These are phyloP conservation scores for Fusarium sp. DNA, from an alignment of 2,329 filamentous ascomycete genomes.

Conservation along the genomic window DNA sequence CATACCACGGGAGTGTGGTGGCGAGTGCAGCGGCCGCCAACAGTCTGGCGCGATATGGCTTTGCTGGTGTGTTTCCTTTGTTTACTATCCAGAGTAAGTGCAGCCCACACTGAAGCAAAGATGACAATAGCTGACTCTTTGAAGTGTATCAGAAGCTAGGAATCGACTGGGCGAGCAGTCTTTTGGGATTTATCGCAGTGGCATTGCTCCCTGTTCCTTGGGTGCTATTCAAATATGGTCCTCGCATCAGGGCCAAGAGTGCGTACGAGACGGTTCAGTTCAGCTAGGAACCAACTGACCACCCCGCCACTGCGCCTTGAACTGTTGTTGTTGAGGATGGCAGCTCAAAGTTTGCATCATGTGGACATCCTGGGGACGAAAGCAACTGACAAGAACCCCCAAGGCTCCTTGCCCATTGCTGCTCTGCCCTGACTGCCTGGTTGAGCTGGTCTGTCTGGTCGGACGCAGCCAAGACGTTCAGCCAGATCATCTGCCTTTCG, in stretches of 20 bases:
- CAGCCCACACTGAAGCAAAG: background rate
- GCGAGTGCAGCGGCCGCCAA: conserved; percentile 71
- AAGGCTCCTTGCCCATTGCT: background rate
- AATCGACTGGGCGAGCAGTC: conserved; percentile 58
- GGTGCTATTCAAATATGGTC: conserved; percentile 62
- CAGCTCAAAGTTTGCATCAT: background rate
- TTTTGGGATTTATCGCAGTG: conserved; percentile 59
- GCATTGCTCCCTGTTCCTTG: conserved; percentile 63
- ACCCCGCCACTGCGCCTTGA: background rate
- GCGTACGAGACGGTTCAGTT: background rate
- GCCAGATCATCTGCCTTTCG: background rate
- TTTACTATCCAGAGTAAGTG: conserved; percentile 67
- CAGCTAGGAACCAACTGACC: background rate
- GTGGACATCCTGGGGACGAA: background rate
- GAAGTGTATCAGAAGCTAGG: conserved; percentile 57
- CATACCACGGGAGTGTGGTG: conserved; percentile 64
- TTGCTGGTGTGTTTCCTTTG: conserved; percentile 68
- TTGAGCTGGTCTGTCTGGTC: fast-evolving
- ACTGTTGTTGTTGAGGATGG: background rate
- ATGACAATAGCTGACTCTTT: conserved; percentile 15
- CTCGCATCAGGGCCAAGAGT: conserved; percentile 36
- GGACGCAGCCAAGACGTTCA: background rate
- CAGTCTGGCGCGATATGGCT: conserved; percentile 63
- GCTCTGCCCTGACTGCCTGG: background rate
- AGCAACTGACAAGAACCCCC: fast-evolving